These are phyloP conservation scores for Blastobotrys ciferrii DNA, from an alignment of 1,139 yeast species.

Conservation along the genomic window DNA sequence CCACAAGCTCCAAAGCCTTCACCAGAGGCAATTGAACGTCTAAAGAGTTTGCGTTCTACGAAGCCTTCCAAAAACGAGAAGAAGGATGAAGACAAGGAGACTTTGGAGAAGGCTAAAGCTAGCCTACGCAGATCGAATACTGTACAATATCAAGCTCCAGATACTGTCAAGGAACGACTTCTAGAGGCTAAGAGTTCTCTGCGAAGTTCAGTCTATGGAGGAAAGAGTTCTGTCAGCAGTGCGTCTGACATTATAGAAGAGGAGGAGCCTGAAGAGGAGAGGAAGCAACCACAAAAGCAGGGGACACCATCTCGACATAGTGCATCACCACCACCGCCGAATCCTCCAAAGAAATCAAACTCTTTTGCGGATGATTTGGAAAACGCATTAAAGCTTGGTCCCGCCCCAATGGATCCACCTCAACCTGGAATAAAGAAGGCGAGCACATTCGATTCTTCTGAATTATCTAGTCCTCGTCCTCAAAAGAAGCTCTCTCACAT, in stretches of 20 bases:
- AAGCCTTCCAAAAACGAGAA: constrained; percentile 20
- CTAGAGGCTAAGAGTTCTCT: constrained; percentile 25
- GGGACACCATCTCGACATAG: neutral
- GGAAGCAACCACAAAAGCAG: neutral
- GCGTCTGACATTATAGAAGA: constrained; percentile 9
- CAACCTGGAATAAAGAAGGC: constrained; percentile 26
- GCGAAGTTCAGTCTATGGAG: constrained; percentile 12
- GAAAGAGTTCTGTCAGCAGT: neutral
- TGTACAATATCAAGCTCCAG: constrained; percentile 27
- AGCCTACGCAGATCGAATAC: constrained; percentile 27
- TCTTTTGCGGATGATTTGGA: constrained; percentile 23
- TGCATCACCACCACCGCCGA: neutral
- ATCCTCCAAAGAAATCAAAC: constrained; percentile 11
- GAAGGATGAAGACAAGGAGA: constrained; percentile 25
- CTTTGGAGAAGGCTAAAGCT: constrained; percentile 24
- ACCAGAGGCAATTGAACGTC: constrained; percentile 27
- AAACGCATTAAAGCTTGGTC: constrained; percentile 22
- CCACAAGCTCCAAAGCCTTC: constrained; percentile 10
- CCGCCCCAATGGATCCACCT: constrained; percentile 17
- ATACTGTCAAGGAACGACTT: constrained; percentile 25
- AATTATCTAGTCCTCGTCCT: constrained; percentile 15
- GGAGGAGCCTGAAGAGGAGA: constrained; percentile 12
- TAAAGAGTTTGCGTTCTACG: constrained; percentile 28
- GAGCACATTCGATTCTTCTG: constrained; percentile 34
- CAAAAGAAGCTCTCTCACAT: constrained; percentile 49